These are phyloP conservation scores for Colletotrichum liaoningense DNA, from an alignment of 2,329 filamentous ascomycete genomes.

Conservation along the genomic window DNA sequence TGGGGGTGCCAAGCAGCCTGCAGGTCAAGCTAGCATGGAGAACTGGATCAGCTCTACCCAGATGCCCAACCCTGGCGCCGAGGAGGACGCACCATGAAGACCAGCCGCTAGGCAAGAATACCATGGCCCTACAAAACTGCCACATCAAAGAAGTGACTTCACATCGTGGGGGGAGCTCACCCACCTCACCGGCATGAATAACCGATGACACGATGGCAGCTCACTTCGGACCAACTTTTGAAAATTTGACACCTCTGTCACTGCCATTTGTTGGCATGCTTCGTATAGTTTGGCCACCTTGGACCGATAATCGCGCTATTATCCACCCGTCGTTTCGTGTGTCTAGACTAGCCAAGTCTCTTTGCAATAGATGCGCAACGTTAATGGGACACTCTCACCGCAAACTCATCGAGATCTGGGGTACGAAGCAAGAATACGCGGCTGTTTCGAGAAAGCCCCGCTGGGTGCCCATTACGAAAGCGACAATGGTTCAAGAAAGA, in stretches of 20 bases:
- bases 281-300: not conserved
- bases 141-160: not conserved
- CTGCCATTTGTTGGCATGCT: slow-evolving; percentile 19
- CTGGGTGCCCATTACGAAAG: not conserved
- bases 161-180: not conserved
- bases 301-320: slow-evolving; percentile 5
- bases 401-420: slow-evolving; percentile 24
- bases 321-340: slow-evolving; percentile 27
- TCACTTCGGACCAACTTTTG: slow-evolving; percentile 6
- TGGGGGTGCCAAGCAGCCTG: slow-evolving; percentile 57
- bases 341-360: slow-evolving; percentile 2
- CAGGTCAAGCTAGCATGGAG: slow-evolving; percentile 80
- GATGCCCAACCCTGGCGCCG: slow-evolving; percentile 57
- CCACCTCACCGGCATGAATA: slow-evolving; percentile 1
- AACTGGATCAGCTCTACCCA: slow-evolving; percentile 89
- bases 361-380: slow-evolving; percentile 15
- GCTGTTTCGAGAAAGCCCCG: slow-evolving; percentile 20
- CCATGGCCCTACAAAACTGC: not conserved
- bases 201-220: slow-evolving; percentile 14
- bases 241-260: not conserved
- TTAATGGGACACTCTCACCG: slow-evolving; percentile 4
- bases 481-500: slow-evolving; percentile 14
- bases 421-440: slow-evolving; percentile 6
- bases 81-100: slow-evolving; percentile 39
- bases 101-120: not conserved